Percentiles rank a stretch among this genome's conserved stretches.
Evolutionary conservation across 2,329 filamentous ascomycete species (phyloP).

Genomic region (Pseudopithomyces maydicus): DNA sequence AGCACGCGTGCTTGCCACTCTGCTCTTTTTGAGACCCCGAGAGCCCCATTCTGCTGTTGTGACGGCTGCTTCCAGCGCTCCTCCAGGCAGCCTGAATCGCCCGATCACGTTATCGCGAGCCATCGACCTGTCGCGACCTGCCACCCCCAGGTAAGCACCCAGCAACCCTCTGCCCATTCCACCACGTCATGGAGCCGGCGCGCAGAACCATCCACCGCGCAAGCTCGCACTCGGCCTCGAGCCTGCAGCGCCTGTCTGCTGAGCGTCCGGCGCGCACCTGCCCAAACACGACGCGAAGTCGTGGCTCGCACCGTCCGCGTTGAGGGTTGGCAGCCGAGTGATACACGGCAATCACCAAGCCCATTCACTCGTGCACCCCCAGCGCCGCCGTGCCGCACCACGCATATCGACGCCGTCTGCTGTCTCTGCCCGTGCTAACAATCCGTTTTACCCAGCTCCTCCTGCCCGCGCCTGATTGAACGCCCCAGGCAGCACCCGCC

Average conservation of each 20-base stretch:
- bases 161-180: neutral
- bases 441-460: conserved; percentile 36
- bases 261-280: conserved; percentile 31
- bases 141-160: conserved; percentile 1
- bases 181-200: neutral
- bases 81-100: neutral
- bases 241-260: neutral
- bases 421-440: conserved; percentile 42
- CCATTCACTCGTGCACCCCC: conserved; percentile 31
- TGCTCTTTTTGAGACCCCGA: neutral
- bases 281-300: conserved; percentile 37
- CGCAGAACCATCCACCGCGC: neutral
- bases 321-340: conserved; percentile 45
- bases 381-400: conserved; percentile 30
- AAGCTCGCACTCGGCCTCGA: neutral
- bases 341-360: conserved; percentile 38
- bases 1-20: neutral
- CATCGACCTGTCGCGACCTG: neutral
- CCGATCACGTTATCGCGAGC: conserved; percentile 8
- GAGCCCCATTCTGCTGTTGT: neutral
- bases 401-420: conserved; percentile 9
- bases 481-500: conserved; percentile 26
- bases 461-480: conserved; percentile 31
- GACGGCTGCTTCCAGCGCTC: neutral
- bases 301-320: conserved; percentile 34